These are phyloP conservation scores for Aristolochia fimbriata DNA, from an alignment of 164 flowering plant genomes.

Conservation along the genomic window DNA sequence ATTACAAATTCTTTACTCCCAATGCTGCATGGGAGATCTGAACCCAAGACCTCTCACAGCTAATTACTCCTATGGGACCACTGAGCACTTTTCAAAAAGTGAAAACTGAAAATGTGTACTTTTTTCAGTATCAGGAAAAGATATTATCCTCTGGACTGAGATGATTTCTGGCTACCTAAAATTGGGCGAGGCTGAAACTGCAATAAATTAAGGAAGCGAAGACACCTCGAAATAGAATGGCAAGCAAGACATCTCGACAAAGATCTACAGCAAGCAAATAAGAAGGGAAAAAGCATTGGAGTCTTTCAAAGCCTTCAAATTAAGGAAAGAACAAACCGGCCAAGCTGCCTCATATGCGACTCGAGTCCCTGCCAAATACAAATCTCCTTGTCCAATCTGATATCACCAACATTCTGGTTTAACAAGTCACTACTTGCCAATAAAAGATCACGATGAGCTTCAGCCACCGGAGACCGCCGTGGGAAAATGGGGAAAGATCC, in stretches of 20 bases:
- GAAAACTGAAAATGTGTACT: too few relatives aligned
- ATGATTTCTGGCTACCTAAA: constrained; percentile 65
- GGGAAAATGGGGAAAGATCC: too few relatives aligned
- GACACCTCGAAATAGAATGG: not conserved
- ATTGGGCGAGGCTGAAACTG: constrained; percentile 41
- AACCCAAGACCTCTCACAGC: too few relatives aligned
- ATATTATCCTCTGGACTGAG: constrained; percentile 79
- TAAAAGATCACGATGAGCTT: too few relatives aligned
- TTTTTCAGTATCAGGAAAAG: constrained; percentile 42
- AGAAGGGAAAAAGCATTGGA: not conserved
- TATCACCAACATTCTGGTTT: constrained; percentile 51
- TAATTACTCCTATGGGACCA: too few relatives aligned
- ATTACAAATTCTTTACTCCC: too few relatives aligned
- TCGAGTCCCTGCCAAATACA: constrained; percentile 83
- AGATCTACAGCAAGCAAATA: not conserved
- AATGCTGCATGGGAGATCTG: too few relatives aligned
- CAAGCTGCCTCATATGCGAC: constrained; percentile 42
- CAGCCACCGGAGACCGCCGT: too few relatives aligned
- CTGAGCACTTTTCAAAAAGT: too few relatives aligned
- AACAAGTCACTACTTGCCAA: not conserved
- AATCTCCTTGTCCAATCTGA: constrained; percentile 71
- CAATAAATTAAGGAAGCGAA: too few relatives aligned
- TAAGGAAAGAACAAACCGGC: not conserved
- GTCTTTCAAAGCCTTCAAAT: not conserved
- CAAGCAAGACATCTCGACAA: not conserved